phyloP scores from a whole-genome alignment of 352 stramenopile species.

The Phytophthora cactorum region DNA sequence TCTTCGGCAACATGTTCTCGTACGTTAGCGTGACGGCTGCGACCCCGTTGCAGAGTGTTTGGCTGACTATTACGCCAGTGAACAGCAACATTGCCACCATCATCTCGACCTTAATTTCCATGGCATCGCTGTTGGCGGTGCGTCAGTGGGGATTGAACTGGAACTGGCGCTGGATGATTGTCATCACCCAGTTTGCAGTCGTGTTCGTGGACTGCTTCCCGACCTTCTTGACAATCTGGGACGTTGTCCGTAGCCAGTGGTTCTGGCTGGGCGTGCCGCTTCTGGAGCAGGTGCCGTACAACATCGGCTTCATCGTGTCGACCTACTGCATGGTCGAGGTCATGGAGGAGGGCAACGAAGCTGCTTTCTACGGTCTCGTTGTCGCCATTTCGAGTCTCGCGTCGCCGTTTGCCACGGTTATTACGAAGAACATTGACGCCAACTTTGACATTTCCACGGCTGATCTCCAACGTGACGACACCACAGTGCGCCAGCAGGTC shows the following conservation, averaged over 20 bases:
- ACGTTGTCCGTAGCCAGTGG: conserved; percentile 61
- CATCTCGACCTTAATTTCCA: conserved; percentile 45
- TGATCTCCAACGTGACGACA: conserved; percentile 48
- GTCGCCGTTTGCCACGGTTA: conserved; percentile 52
- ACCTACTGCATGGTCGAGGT: conserved; percentile 64
- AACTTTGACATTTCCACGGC: conserved; percentile 50
- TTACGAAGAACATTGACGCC: conserved; percentile 63
- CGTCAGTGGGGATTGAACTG: conserved; percentile 50
- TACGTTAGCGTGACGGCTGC: conserved; percentile 50
- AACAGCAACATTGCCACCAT: conserved; percentile 50
- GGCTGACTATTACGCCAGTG: conserved; percentile 49
- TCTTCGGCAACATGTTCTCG: conserved; percentile 64
- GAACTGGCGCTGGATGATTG: conserved; percentile 60
- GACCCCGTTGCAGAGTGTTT: conserved; percentile 52
- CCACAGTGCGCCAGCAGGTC: conserved; percentile 40
- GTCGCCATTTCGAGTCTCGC: conserved; percentile 47
- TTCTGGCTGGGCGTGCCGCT: conserved; percentile 62
- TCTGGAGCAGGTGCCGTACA: conserved; percentile 45
- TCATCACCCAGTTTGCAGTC: conserved; percentile 42
- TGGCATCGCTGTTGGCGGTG: conserved; percentile 35
- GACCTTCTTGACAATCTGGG: conserved; percentile 57
- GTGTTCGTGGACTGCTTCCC: conserved; percentile 53
- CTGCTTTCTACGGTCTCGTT: conserved; percentile 55
- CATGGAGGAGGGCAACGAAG: conserved; percentile 56
- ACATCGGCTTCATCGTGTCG: conserved; percentile 55